These are phyloP conservation scores for Aspergillus egyptiacus DNA, from an alignment of 495 filamentous ascomycete genomes.

Conservation along the genomic window DNA sequence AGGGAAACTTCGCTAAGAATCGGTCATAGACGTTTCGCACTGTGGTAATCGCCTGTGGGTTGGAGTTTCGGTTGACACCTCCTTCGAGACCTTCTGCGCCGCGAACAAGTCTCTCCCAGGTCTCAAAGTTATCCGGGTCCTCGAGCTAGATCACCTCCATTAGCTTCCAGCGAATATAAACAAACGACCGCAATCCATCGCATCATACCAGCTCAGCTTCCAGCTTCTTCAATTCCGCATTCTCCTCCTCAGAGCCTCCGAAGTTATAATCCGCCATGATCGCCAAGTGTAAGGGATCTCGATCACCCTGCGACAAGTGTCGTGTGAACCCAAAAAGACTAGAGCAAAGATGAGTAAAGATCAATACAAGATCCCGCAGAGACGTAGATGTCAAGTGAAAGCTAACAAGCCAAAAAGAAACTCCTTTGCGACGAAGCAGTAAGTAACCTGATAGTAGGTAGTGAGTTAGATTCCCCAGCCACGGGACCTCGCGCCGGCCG, in stretches of 20 bases:
- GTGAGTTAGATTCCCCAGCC: no score
- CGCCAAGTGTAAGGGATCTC: no score
- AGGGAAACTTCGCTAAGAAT: conserved; percentile 90
- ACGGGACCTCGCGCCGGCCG: conserved; percentile 3
- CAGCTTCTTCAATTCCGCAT: conserved; percentile 74
- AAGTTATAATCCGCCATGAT: conserved; percentile 58
- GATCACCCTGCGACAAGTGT: no score
- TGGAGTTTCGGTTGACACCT: conserved; percentile 93
- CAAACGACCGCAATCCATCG: neutral
- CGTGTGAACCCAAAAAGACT: no score
- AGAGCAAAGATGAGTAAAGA: no score
- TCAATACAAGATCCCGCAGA: no score
- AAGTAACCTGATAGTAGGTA: no score
- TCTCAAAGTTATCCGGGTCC: conserved; percentile 87
- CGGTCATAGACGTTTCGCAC: conserved; percentile 82
- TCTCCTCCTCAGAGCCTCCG: conserved; percentile 77
- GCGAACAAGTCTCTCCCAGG: conserved; percentile 89
- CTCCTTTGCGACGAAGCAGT: no score
- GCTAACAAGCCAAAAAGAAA: no score
- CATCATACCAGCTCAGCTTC: conserved; percentile 64
- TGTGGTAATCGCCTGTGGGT: conserved; percentile 82
- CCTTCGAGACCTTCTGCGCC: conserved; percentile 81
- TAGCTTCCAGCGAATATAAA: neutral
- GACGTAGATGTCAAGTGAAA: no score
- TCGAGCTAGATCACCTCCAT: conserved; percentile 38